Base-by-base conservation (phyloP, 176 grass and related monocot genomes). In the Ampelocalamus luodianensis region DNA sequence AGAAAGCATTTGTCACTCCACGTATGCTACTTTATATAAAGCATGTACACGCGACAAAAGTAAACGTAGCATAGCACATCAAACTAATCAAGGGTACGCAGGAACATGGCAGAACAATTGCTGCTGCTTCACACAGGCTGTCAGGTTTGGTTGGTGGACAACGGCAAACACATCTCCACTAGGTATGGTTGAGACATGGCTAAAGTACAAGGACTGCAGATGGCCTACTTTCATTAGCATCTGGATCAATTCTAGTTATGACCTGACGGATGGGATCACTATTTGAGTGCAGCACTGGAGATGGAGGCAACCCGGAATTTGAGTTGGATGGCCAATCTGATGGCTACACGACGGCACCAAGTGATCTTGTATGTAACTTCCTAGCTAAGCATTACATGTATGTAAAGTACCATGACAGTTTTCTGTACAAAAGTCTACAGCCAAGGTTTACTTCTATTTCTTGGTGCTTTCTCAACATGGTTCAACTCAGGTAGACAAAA, bases 161-260 rank as follows among this genome's bases (percentile, higher is more conserved):
- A 90, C 20, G 88, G 88, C 45, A 90, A 77, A 61, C 71, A 85
- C 58, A 42, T 85, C 10, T 85, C 70, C 71, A 90, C 83, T n/a
- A 85, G 82, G 88, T 82, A 81, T 74, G 38, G 27, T 77, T 61
- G 40, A 79, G 42, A 1, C 42, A 43, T 43, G 42, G 42, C 42
- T 43, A 43, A 43, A 43, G 42, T 6, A 43, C 29, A 29, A 29
- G 29, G 29, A 0, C 11, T 55, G 27, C 27, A 40, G 7, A 34
- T 87, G 65, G 34, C 5, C 5, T 66, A 39, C 3, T 68, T 54
- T 75, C 23, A 66, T 68, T 37, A 89, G 43, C 42, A 46, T 61
- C 4, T 51, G 7, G 27, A 77, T 60, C 18, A 69, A 60, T 83
- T 40, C 4, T 87, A 17, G 8, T 29, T 45, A 82, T 81, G 14